Conservation (phyloP, 1,284 basidiomycete species). For the Boletus mariae region DNA sequence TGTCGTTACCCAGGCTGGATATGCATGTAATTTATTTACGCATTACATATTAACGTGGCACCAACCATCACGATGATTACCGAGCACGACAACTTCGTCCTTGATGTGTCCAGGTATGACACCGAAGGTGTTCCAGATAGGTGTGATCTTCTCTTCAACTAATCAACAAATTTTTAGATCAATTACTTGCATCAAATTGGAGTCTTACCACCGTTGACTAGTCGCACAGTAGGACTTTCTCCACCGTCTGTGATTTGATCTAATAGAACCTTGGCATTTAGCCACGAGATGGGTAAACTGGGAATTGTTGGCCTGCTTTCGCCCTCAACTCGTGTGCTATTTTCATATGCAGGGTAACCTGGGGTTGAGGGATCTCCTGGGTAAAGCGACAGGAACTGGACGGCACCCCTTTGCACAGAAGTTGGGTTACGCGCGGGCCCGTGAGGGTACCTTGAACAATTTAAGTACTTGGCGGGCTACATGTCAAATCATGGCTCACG, state of each 20-base stretch:
- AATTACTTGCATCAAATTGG: constrained; percentile 3
- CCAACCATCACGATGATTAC: constrained; percentile 72
- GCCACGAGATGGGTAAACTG: constrained; percentile 58
- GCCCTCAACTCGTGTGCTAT: constrained; percentile 58
- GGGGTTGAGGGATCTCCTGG: constrained; percentile 73
- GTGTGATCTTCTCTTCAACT: constrained; percentile 45
- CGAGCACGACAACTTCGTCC: constrained; percentile 72
- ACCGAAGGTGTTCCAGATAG: constrained; percentile 71
- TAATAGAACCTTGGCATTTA: constrained; percentile 47
- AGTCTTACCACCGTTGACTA: constrained; percentile 47
- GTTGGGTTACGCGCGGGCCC: constrained; percentile 72
- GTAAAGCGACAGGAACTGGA: constrained; percentile 69
- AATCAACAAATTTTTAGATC: constrained; percentile 10
- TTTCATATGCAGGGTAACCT: constrained; percentile 69
- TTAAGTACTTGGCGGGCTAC: constrained; percentile 7
- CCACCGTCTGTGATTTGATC: constrained; percentile 36
- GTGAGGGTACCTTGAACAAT: constrained; percentile 46
- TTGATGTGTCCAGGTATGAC: constrained; percentile 73
- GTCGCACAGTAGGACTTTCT: constrained; percentile 38
- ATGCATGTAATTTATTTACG: constrained; percentile 2
- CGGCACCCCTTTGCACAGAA: constrained; percentile 70
- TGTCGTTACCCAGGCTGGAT: constrained; percentile 28
- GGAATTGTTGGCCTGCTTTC: constrained; percentile 66
- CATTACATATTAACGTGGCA: constrained; percentile 1
- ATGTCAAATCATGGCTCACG: constrained; percentile 29